Evolutionary conservation across 2,329 filamentous ascomycete species (phyloP), one percentile per base, ranked within the genome.

Genomic region (Alternaria brassicicola): DNA sequence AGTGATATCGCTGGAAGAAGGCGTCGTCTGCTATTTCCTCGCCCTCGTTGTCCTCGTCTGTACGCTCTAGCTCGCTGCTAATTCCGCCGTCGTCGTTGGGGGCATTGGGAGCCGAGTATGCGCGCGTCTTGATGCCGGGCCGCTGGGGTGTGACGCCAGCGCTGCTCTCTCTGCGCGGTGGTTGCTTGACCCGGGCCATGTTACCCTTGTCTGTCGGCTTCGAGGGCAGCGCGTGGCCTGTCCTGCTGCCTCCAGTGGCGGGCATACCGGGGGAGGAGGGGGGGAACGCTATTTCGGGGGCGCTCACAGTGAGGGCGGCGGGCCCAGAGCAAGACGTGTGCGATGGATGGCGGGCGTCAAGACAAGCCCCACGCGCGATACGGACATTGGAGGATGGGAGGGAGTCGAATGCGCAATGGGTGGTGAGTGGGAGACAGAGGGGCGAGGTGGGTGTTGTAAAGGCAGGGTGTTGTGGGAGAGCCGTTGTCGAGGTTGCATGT

Each of bases 21-120:
- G 74, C 71, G 54, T 79, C 77, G 63, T 67, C 66, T 25, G 72
- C 68, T 39, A 78, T 78, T 55, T 76, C 74, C 26, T 75, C 73
- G 65, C 70, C 73, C 41, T 75, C 76, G 49, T 64, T 68, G 88
- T 90, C 88, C 84, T 89, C n/a, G 89, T 87, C 2, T 85, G 85
- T 46, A 60, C 62, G 53, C 53, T 38, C 57, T n/a, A 62, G 50
- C 48, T 66, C 64, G 25, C 66, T 55, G 59, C 57, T 58, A 21
- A 53, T 53, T 17, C 69, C 66, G 59, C 57, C 50, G 48, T 64
- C 67, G 66, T 52, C 58, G 60, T 70, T 72, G 55, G 75, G 71
- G 30, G 72, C 60, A 59, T 69, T 65, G 46, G 76, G 76, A 52
- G 76, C 73, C 58, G 77, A 78, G 58, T 76, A 71, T 30, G 77